Evolutionary conservation across 495 filamentous ascomycete genomes (phyloP), one percentile per base, ranked within the genome.

Genomic region (Evansstolkia leycettana): DNA sequence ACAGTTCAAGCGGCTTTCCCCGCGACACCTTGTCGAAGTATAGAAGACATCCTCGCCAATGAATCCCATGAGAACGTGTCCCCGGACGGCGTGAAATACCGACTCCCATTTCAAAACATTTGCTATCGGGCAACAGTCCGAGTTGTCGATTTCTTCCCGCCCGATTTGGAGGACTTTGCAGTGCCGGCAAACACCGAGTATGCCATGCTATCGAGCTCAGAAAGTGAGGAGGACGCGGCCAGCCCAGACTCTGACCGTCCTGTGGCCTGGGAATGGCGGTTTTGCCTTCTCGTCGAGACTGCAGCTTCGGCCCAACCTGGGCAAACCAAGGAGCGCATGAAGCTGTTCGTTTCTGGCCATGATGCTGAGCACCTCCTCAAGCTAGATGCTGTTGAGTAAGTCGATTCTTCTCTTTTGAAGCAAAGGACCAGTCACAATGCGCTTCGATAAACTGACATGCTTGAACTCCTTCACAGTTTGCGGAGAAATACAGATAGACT

Each of bases 61-160:
- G 45, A 58, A 30, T 54, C 44, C n/a, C 58, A 69, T 33, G 40
- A 57, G 1, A 63, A 62, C 15, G 60, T 42, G 36, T 63, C 44
- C 40, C 67, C 43, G 2, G 55, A 60, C 9, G 69, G 66, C 2
- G 49, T 60, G 13, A 51, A 43, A 26, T 76, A 57, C 40, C 45
- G 42, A 33, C 67, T 69, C 34, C 77, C 85, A 1, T 94, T 93
- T 46, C 68, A 78, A 28, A 85, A 85, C 49, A 52, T 71, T 34
- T 82, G 80, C 35, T 92, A 85, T 47, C 70, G 65, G 11, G 62
- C 72, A 11, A 54, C 57, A 20, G 79, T 80, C 28, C 80, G 83
- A 17, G 78, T 94, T 1, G 67, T 94, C 11, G 84, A 94, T 51
- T 95, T 85, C 58, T 75, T 67, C 20, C 90, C 90, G 1, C 57